phyloP scores from a whole-genome alignment of 306 rosid genomes.

The Gastrolobium villosum region DNA sequence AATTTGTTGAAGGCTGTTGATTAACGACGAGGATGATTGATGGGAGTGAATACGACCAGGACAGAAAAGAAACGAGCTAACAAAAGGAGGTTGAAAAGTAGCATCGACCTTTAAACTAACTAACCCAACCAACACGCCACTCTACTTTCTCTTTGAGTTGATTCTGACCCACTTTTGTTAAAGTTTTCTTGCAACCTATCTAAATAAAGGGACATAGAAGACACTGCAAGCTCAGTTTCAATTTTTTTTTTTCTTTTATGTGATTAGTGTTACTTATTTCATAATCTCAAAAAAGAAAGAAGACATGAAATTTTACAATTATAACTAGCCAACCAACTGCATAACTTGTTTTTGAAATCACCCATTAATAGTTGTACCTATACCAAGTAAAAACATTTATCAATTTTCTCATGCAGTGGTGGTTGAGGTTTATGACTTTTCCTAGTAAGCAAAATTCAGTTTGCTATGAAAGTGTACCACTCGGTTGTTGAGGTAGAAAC shows the following conservation, averaged over 20 bases:
- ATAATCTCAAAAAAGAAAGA: background rate
- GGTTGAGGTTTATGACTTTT: conserved; percentile 18
- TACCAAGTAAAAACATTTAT: conserved; percentile 13
- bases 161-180: conserved; percentile 21
- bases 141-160: conserved; percentile 8
- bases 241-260: background rate
- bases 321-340: background rate
- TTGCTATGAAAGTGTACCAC: conserved; percentile 11
- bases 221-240: conserved; percentile 21
- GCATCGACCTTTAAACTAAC: conserved; percentile 43
- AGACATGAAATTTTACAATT: background rate
- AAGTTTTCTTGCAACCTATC: background rate
- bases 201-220: background rate
- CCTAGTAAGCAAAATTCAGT: background rate
- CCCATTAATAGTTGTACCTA: background rate
- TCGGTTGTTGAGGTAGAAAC: conserved; percentile 46
- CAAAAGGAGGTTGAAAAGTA: conserved; percentile 45
- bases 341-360: conserved; percentile 15
- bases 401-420: conserved; percentile 6
- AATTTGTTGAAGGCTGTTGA: conserved; percentile 32
- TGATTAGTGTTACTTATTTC: background rate
- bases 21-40: conserved; percentile 43
- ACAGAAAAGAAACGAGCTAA: conserved; percentile 41
- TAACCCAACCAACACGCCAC: conserved; percentile 33
- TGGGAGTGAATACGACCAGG: conserved; percentile 13